Evolutionary conservation across 495 filamentous ascomycete genomes (phyloP), one percentile per base, ranked within the genome.

Genomic region (Aspergillus baeticus): DNA sequence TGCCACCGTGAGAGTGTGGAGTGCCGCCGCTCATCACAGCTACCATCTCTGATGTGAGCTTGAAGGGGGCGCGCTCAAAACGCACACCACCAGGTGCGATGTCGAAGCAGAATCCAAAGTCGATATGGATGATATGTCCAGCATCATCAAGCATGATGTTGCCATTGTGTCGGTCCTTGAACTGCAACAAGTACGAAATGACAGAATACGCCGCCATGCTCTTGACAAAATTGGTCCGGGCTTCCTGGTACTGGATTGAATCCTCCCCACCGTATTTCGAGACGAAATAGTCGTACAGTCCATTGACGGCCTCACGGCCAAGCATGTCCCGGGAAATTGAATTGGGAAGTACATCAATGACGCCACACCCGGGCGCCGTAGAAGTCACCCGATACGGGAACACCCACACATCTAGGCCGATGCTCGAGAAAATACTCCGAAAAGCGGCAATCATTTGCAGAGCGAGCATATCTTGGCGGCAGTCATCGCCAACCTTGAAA

Each of bases 151-250:
- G 82, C 95, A 99, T 98, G 76, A 99, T 98, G 73, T 99, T 99
- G 38, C 95, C 95, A 68, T 99, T 99, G 72, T 99, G 95, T 5
- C 95, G 85, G 70, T 99, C 95, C 71, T 99, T 99, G 84, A 99
- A 96, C 65, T 99, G 96, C 23, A 99, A 77, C 7, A 99, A 79
- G 71, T 95, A 98, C 0, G 91, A 94, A 49, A 98, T 97, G 55
- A 98, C 86, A n/a, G 91, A 96, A 71, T 99, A 98, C n/a, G 93
- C 94, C 2, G 95, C 95, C 95, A 99, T 98, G 74, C 91, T 96
- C 80, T 98, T 98, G 64, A 99, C 92, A 62, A 99, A 99, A 66
- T 97, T 96, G 68, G 85, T 94, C 36, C 95, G 85, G 2, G 95
- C 95, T 66, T 96, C 87, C 70, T 99, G 95, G 77, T 96, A 99